Conservation (phyloP, 176 grass and related monocot genomes). For the Elaeis guineensis region DNA sequence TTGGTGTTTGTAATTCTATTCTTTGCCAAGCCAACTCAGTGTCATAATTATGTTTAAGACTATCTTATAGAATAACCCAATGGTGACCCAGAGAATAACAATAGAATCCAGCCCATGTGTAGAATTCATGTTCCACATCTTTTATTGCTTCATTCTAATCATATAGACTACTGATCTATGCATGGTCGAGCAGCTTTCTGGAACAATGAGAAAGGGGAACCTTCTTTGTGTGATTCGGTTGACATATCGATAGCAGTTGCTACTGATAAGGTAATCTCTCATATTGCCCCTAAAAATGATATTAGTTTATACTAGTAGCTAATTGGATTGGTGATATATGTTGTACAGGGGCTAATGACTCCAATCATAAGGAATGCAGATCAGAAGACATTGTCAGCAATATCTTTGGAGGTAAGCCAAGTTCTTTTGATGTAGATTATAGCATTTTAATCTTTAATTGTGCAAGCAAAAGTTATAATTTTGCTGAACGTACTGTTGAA, state of each 20-base stretch:
- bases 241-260: slow-evolving; percentile 98
- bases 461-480: too few relatives aligned
- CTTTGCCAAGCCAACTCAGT: too few relatives aligned
- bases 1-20: too few relatives aligned
- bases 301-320: slow-evolving; percentile 15
- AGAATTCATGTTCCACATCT: too few relatives aligned
- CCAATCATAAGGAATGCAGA: slow-evolving; percentile 94
- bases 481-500: too few relatives aligned
- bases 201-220: slow-evolving; percentile 63
- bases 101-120: not conserved
- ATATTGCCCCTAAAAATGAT: not conserved
- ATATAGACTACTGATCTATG: slow-evolving; percentile 1
- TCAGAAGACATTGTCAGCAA: slow-evolving; percentile 86
- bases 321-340: slow-evolving; percentile 14
- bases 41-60: too few relatives aligned
- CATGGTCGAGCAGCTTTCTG: slow-evolving; percentile 61
- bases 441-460: too few relatives aligned
- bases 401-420: slow-evolving; percentile 76
- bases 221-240: slow-evolving; percentile 55
- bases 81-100: too few relatives aligned
- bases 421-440: not conserved
- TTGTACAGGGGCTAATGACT: slow-evolving; percentile 85
- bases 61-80: too few relatives aligned
- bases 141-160: not conserved
- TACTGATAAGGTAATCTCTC: slow-evolving; percentile 59